Evolutionary conservation across 2,329 filamentous ascomycete genomes (phyloP), one percentile per base, ranked within the genome.

Genomic region (Peltaster fructicola): DNA sequence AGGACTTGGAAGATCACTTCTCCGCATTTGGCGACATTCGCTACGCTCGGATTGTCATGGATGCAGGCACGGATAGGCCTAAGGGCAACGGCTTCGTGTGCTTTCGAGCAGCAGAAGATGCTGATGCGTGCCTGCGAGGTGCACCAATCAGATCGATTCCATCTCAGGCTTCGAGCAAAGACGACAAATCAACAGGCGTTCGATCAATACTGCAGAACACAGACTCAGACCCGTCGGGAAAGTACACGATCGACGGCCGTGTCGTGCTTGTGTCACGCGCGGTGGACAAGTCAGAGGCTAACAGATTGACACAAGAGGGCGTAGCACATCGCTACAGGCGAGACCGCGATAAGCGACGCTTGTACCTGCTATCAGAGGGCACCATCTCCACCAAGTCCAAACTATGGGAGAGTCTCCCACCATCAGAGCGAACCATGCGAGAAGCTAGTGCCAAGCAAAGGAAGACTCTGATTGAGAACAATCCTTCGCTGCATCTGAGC

Each of bases 31-130:
- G 88, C 14, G 65, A 65, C n/a, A 60, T 93, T 18, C 69, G 84
- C 17, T 98, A 95, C 48, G 88, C 85, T 4, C 68, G 90, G 36
- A 73, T 93, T 7, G 90, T 98, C 17, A 67, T 90, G 46, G 85
- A 98, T 46, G 73, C 65, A 22, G 68, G 71, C 13, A 92, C 81
- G 0, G 82, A 84, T 38, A 73, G 80, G 25, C 80, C 88, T 2
- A 80, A 78, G 23, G 88, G 88, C 14, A 95, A 85, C 15, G 88
- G 76, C 4, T 98, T 98, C 43, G 85, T 95, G 15, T 91, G 81
- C 54, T 98, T 98, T 54, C 74, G 73, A 53, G 73, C 75, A 24
- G 56, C 61, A 17, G 68, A 75, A 11, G 80, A 92, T 44, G 79
- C 74, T 36, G 70, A 73, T 44, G 51, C 61, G 11, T 95, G 88